These are phyloP conservation scores for Rhodotorula graminis DNA, from an alignment of 768 basidiomycete genomes.

Conservation along the genomic window DNA sequence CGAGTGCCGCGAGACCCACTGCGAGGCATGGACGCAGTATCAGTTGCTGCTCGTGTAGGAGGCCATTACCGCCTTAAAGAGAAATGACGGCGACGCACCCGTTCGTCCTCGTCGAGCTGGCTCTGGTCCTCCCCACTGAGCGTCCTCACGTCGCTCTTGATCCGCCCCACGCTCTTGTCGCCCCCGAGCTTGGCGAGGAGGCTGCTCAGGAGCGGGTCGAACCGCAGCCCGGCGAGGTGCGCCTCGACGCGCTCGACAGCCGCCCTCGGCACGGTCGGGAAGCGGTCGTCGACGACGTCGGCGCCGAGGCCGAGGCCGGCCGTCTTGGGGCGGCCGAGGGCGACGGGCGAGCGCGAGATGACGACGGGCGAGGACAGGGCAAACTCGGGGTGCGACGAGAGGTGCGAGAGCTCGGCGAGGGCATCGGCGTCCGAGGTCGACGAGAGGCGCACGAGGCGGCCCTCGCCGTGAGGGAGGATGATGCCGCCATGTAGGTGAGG, in stretches of 20 bases:
- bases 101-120: neutral
- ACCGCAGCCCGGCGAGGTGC: slow-evolving; percentile 15
- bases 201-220: slow-evolving; percentile 19
- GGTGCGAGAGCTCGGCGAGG: slow-evolving; percentile 4
- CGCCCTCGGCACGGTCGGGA: slow-evolving; percentile 2
- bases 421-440: neutral
- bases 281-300: neutral
- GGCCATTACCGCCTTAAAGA: too few species aligned
- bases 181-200: slow-evolving; percentile 1
- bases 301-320: too few species aligned
- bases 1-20: slow-evolving; percentile 36
- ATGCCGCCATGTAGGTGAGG: neutral
- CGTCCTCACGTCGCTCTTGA: slow-evolving; percentile 16
- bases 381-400: slow-evolving; percentile 4
- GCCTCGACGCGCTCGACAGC: slow-evolving; percentile 12
- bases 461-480: slow-evolving; percentile 1
- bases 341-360: neutral
- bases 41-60: neutral
- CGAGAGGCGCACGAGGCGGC: slow-evolving; percentile 8
- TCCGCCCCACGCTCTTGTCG: neutral
- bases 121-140: slow-evolving; percentile 35
- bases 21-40: too few species aligned
- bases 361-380: slow-evolving; percentile 11
- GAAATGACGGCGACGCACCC: slow-evolving; percentile 4
- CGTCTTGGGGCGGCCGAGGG: too few species aligned